Evolutionary conservation across 768 basidiomycete species (phyloP).

Genomic region (Xerocomellus amylosporus): DNA sequence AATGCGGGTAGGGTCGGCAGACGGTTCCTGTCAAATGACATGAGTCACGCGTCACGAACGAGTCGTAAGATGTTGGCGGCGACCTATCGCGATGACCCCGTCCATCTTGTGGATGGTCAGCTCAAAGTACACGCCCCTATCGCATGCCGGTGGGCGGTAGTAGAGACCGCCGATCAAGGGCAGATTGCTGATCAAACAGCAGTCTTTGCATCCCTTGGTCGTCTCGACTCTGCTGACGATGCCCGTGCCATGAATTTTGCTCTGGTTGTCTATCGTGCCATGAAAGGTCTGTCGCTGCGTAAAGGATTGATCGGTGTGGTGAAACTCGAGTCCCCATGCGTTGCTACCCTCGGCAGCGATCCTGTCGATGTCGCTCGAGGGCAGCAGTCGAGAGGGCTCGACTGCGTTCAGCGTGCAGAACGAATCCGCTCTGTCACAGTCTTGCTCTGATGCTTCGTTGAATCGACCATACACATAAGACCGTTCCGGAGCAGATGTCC

Average conservation of each 20-base stretch:
- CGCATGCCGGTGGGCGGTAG: constrained; percentile 41
- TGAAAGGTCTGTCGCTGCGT: constrained; percentile 33
- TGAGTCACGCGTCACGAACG: too few species aligned
- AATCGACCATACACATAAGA: constrained; percentile 48
- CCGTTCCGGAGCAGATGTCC: constrained; percentile 58
- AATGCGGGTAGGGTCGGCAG: constrained; percentile 62
- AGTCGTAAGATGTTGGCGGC: too few species aligned
- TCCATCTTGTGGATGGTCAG: constrained; percentile 53
- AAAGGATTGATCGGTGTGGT: constrained; percentile 19
- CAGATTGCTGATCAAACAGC: constrained; percentile 56
- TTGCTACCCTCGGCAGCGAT: constrained; percentile 46
- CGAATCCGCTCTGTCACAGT: constrained; percentile 48
- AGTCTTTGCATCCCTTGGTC: constrained; percentile 40
- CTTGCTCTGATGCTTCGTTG: constrained; percentile 56
- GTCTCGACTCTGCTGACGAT: constrained; percentile 44
- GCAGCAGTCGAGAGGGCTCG: constrained; percentile 43
- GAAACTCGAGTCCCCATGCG: constrained; percentile 53
- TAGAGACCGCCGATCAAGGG: constrained; percentile 63
- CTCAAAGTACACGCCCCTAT: constrained; percentile 64
- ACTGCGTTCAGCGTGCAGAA: constrained; percentile 47
- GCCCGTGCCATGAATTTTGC: constrained; percentile 25
- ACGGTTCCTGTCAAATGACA: constrained; percentile 47
- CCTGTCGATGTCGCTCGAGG: constrained; percentile 51
- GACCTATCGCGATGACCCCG: constrained; percentile 58
- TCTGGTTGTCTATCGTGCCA: constrained; percentile 40